Evolutionary conservation across 164 flowering plant genomes (phyloP), one percentile per base, ranked within the genome.

Genomic region (Kingdonia uniflora): DNA sequence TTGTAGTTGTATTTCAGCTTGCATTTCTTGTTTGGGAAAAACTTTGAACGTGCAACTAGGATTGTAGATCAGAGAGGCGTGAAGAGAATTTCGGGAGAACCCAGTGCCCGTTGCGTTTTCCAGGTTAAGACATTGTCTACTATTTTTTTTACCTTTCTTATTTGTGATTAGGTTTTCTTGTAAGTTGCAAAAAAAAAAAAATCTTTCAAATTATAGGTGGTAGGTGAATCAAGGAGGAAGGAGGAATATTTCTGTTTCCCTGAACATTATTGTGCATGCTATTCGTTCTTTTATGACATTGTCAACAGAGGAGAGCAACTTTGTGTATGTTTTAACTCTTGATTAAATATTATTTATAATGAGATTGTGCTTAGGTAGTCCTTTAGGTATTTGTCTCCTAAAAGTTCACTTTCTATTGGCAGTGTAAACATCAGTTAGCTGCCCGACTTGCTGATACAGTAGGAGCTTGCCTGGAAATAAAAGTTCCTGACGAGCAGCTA

Each of bases 351-450:
- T 11, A 17, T 16, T 29, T 35, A 16, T 51, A 8, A 1, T 29
- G 11, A 45, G 21, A 6, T 16, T 43, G 16, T 19, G 10, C 15
- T 25, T 24, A 14, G n/a, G 48, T 4, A 2, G n/a, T n/a, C n/a
- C n/a, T n/a, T n/a, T n/a, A n/a, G n/a, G n/a, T n/a, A n/a, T n/a
- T n/a, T n/a, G n/a, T n/a, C 12, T 44, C 48, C 48, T n/a, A 16
- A 2, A 16, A 17, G 45, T 2, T 13, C 12, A 42, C 2, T 52
- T 45, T 24, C 5, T 2, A 6, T 7, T 7, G 16, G 16, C 74
- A 91, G 96, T 91, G 98, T 65, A 91, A 91, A 79, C 98, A 91
- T 76, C 96, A 85, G 63, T 65, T 87, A 58, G 98, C 96, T 57
- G 96, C 95, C n/a, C 81, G 89, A 55, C 80, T 91, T 54, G 94